A percentile compares a stretch with the other conserved stretches of the same genome.
Evolutionary conservation across 352 stramenopile genomes (phyloP).

Genomic region (Thraustotheca clavata): DNA sequence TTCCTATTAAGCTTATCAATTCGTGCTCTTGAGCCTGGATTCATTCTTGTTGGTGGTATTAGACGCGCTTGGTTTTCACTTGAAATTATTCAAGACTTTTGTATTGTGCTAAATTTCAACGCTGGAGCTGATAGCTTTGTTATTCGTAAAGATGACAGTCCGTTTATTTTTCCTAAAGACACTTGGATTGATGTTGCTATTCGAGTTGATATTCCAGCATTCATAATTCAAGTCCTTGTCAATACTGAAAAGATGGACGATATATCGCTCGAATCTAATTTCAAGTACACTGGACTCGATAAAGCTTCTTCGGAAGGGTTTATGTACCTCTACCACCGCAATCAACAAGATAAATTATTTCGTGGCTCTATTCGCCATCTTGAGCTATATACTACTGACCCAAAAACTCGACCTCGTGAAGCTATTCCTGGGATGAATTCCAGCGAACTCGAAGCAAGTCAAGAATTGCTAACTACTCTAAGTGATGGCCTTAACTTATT

Average conservation of each 20-base stretch:
- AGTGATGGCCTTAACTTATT: background rate
- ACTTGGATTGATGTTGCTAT: background rate
- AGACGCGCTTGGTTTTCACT: slow-evolving; percentile 1
- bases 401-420: background rate
- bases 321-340: background rate
- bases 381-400: background rate
- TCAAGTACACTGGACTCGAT: background rate
- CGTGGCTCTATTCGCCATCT: background rate
- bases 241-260: background rate
- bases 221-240: background rate
- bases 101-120: background rate
- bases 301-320: background rate
- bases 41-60: background rate
- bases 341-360: background rate
- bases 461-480: background rate
- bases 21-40: background rate
- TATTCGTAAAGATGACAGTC: background rate
- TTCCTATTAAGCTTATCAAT: background rate
- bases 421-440: too few relatives aligned
- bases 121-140: background rate
- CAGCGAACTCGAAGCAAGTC: too few relatives aligned
- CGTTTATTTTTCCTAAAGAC: background rate
- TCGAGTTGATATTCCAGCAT: background rate
- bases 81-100: background rate
- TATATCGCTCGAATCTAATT: background rate